A percentile compares a stretch with the other conserved stretches of the same genome.
Conservation (phyloP, 352 stramenopile species). For the Phytophthora gonapodyides region DNA sequence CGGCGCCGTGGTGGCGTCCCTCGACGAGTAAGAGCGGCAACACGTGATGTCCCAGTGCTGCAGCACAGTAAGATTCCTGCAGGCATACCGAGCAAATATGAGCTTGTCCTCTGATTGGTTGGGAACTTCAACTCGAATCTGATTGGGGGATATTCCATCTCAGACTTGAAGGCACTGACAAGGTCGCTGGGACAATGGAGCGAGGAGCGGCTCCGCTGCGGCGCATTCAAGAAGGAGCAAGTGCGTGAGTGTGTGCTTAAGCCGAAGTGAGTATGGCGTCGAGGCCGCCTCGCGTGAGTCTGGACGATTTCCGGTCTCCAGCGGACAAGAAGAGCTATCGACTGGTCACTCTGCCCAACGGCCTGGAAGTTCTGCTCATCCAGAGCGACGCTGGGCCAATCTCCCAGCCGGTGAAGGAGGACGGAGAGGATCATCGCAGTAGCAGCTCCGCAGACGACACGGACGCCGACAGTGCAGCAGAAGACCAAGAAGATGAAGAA, state of each 20-base stretch:
- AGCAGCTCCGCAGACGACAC: constrained; percentile 21
- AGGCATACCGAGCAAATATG: neutral
- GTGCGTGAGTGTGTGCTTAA: too few relatives aligned
- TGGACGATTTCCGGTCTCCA: constrained; percentile 60
- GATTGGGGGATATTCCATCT: constrained; percentile 26
- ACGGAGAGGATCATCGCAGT: constrained; percentile 8
- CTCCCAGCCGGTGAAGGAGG: neutral
- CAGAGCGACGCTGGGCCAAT: constrained; percentile 38
- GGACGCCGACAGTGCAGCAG: constrained; percentile 22
- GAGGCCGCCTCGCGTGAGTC: constrained; percentile 19
- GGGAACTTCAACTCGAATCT: neutral
- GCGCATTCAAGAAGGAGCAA: too few relatives aligned
- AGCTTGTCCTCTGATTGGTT: constrained; percentile 21
- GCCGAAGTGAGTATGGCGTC: constrained; percentile 5
- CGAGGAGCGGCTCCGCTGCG: neutral
- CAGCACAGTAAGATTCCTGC: too few relatives aligned
- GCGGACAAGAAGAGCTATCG: constrained; percentile 77
- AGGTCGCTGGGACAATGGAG: constrained; percentile 16
- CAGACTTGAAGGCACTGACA: constrained; percentile 22
- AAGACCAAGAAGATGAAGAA: constrained; percentile 16
- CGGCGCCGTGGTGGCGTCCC: constrained; percentile 66
- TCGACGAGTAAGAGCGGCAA: constrained; percentile 45
- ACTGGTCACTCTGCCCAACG: constrained; percentile 67
- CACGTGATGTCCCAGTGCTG: neutral
- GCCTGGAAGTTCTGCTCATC: constrained; percentile 66